Base-by-base conservation (phyloP, 257 asterid species). In the Anisodus acutangulus region DNA sequence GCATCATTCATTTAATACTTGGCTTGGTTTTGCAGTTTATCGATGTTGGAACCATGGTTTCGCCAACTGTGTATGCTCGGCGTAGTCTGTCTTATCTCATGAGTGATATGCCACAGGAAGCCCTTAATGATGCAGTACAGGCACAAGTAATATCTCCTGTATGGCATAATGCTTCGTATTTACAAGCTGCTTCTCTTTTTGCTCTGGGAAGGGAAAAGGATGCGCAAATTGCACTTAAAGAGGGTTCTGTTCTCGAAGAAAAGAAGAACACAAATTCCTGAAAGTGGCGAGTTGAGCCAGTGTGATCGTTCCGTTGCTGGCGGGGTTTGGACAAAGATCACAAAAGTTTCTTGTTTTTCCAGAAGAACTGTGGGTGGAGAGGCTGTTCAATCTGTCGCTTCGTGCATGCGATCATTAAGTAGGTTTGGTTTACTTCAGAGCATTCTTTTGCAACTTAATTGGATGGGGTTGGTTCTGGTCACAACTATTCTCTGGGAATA, bases 51-150 rank as follows among this genome's bases (percentile, higher is more conserved):
- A 87, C 90, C 45, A 88, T 86, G 90, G 89, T 87, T 11, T 89
- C 92, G 8, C 90, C 92, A 51, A 89, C 92, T 51, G 90, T 89
- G 9, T 89, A 71, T 85, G 90, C 90, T 80, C 90, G 92, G 17
- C 92, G 90, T 45, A 88, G 90, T 79, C 86, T 96, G 55, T 91
- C 94, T 39, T 93, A 91, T 83, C 84, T 96, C 89, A 92, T 96
- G 97, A 85, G 86, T 78, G 99, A 93, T 55, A 84, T 92, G 94
- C 92, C 95, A 1, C 91, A 88, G 82, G 93, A 96, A 87, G 97
- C 98, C 62, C 88, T 96, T 2, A 93, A 91, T 67, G 99, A 96
- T 87, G 98, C 97, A 5, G 92, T 93, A 86, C 98, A 96, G 87
- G 98, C 98, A 54, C 91, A 91, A 85, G 94, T 87, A 57, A 88